These are phyloP conservation scores for Peronosclerospora sorghi DNA, from an alignment of 352 stramenopile genomes.

Conservation along the genomic window DNA sequence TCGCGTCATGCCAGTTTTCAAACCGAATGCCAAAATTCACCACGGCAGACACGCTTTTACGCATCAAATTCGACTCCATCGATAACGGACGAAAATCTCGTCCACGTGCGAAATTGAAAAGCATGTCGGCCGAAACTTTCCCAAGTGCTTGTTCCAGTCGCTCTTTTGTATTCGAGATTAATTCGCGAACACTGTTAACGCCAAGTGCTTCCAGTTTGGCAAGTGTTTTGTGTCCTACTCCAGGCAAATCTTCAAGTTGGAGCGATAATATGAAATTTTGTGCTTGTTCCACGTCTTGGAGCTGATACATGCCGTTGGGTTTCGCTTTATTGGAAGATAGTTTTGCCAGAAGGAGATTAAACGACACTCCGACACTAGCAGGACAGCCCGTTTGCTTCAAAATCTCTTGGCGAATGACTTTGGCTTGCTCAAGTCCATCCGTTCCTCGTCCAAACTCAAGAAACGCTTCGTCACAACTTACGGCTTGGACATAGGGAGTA, in stretches of 20 bases:
- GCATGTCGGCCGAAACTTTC: slow-evolving; percentile 50
- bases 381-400: slow-evolving; percentile 78
- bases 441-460: slow-evolving; percentile 72
- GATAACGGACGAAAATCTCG: slow-evolving; percentile 60
- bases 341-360: slow-evolving; percentile 91
- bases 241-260: slow-evolving; percentile 64
- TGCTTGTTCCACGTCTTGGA: slow-evolving; percentile 30
- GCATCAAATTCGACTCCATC: slow-evolving; percentile 54
- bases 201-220: slow-evolving; percentile 61
- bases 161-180: slow-evolving; percentile 39
- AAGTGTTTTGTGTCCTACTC: slow-evolving; percentile 55
- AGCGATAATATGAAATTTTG: slow-evolving; percentile 60
- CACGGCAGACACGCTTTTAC: slow-evolving; percentile 87
- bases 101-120: slow-evolving; percentile 71
- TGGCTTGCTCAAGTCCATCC: slow-evolving; percentile 58
- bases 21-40: slow-evolving; percentile 90
- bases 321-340: slow-evolving; percentile 90
- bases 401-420: slow-evolving; percentile 56
- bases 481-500: slow-evolving; percentile 85
- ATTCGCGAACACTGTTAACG: slow-evolving; percentile 46
- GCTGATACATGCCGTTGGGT: slow-evolving; percentile 77
- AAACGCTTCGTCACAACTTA: slow-evolving; percentile 94
- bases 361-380: slow-evolving; percentile 88
- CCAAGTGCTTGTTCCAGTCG: slow-evolving; percentile 56
- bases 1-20: slow-evolving; percentile 57